phyloP scores from a whole-genome alignment of 2,329 filamentous ascomycete species.

The Myriangium duriaei region DNA sequence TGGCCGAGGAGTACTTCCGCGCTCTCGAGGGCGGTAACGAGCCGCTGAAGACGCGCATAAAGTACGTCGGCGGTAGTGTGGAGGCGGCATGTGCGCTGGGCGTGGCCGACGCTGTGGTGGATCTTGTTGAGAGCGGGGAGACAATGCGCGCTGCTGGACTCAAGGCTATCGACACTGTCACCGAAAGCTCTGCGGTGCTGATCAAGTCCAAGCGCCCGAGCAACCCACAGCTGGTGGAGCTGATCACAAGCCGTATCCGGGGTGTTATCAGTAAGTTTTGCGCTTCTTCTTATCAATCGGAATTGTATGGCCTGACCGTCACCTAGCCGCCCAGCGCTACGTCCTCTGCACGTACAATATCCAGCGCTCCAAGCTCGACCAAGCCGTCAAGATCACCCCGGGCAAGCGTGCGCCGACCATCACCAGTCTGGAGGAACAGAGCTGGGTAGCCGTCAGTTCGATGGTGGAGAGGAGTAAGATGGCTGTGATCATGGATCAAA shows the following conservation, averaged over 20 bases:
- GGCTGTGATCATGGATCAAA: slow-evolving; percentile 74
- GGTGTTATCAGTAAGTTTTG: slow-evolving; percentile 67
- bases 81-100: slow-evolving; percentile 93
- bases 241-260: slow-evolving; percentile 75
- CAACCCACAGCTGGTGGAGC: slow-evolving; percentile 65
- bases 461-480: slow-evolving; percentile 89
- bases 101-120: slow-evolving; percentile 92
- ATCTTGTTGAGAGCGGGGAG: slow-evolving; percentile 97
- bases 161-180: slow-evolving; percentile 85
- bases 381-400: slow-evolving; percentile 68
- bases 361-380: slow-evolving; percentile 52
- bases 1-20: slow-evolving; percentile 74
- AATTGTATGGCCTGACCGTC: too few species aligned
- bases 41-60: slow-evolving; percentile 75
- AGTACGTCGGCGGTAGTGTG: slow-evolving; percentile 90
- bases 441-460: slow-evolving; percentile 85
- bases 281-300: too few species aligned
- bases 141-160: slow-evolving; percentile 95
- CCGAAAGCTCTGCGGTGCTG: slow-evolving; percentile 75
- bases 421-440: slow-evolving; percentile 74
- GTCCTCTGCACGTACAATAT: slow-evolving; percentile 97
- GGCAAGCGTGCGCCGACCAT: slow-evolving; percentile 89
- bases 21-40: slow-evolving; percentile 50
- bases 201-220: slow-evolving; percentile 81
- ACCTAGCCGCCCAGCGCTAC: slow-evolving; percentile 67